A percentile compares a stretch with the other conserved stretches of the same genome.
Conservation (phyloP, 805 yeast genomes). For the Priceomyces melissophilus region DNA sequence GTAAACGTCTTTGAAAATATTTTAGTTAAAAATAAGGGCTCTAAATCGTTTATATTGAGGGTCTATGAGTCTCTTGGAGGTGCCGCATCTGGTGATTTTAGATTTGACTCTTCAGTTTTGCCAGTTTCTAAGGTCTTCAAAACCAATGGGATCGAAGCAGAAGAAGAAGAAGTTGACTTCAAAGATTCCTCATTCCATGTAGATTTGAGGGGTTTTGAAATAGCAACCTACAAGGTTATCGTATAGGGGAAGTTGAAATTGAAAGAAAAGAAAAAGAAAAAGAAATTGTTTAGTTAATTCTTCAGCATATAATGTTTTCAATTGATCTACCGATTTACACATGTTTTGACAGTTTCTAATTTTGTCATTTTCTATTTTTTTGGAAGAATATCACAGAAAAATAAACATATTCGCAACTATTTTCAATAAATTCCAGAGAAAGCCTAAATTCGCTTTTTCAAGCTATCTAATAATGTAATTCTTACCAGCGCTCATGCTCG, state of each 20-base stretch:
- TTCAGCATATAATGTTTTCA: too few relatives aligned
- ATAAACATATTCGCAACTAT: too few relatives aligned
- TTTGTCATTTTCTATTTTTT: too few relatives aligned
- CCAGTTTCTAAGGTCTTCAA: constrained; percentile 47
- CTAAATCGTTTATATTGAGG: constrained; percentile 56
- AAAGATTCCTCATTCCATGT: constrained; percentile 36
- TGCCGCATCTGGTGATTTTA: constrained; percentile 49
- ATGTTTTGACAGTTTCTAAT: too few relatives aligned
- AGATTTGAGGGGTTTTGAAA: constrained; percentile 70
- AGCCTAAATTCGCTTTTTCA: too few relatives aligned
- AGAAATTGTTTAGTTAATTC: background rate
- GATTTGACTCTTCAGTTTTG: constrained; percentile 32
- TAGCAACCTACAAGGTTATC: constrained; percentile 58
- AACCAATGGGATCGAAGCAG: constrained; percentile 60
- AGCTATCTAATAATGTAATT: too few relatives aligned
- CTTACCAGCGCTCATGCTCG: too few relatives aligned
- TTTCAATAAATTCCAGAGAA: too few relatives aligned
- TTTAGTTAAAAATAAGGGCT: constrained; percentile 43
- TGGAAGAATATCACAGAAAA: too few relatives aligned
- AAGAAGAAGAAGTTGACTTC: constrained; percentile 37
- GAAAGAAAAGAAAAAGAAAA: too few relatives aligned
- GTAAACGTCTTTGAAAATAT: constrained; percentile 44
- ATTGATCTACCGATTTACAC: too few relatives aligned
- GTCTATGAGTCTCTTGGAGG: constrained; percentile 92
- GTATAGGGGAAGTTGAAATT: constrained; percentile 13